Evolutionary conservation across 495 filamentous ascomycete species (phyloP).

Genomic region (Penicillium paxilli): DNA sequence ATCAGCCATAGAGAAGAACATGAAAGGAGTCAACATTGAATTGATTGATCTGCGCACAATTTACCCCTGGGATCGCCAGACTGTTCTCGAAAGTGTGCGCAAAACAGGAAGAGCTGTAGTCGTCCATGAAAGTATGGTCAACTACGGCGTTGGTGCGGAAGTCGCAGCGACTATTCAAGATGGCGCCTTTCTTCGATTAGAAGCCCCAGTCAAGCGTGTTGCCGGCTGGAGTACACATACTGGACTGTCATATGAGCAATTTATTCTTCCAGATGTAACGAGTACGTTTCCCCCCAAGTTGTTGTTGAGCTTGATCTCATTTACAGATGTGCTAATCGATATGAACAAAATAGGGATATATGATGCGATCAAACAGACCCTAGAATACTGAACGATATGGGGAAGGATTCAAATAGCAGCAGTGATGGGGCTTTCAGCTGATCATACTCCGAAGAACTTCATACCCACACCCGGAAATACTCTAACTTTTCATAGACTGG

Average conservation of each 20-base stretch:
- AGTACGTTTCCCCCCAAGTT: constrained; percentile 61
- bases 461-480: too few relatives aligned
- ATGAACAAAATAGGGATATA: constrained; percentile 52
- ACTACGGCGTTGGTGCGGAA: constrained; percentile 91
- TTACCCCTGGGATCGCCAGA: constrained; percentile 92
- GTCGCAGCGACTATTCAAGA: constrained; percentile 92
- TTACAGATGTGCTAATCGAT: constrained; percentile 2
- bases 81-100: constrained; percentile 76
- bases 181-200: constrained; percentile 79
- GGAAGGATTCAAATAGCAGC: too few relatives aligned
- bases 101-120: constrained; percentile 91
- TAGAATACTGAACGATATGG: constrained; percentile 52
- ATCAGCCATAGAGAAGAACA: constrained; percentile 73
- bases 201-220: constrained; percentile 89
- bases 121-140: constrained; percentile 95
- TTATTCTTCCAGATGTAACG: constrained; percentile 87
- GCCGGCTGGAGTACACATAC: constrained; percentile 91
- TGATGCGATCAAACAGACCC: constrained; percentile 59
- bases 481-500: too few relatives aligned
- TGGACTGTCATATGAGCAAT: constrained; percentile 78
- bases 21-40: constrained; percentile 74
- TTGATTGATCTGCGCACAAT: constrained; percentile 90
- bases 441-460: too few relatives aligned
- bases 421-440: too few relatives aligned
- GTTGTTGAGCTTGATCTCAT: neutral